These are phyloP conservation scores for Acer saccharum DNA, from an alignment of 345 rosid species.

Conservation along the genomic window DNA sequence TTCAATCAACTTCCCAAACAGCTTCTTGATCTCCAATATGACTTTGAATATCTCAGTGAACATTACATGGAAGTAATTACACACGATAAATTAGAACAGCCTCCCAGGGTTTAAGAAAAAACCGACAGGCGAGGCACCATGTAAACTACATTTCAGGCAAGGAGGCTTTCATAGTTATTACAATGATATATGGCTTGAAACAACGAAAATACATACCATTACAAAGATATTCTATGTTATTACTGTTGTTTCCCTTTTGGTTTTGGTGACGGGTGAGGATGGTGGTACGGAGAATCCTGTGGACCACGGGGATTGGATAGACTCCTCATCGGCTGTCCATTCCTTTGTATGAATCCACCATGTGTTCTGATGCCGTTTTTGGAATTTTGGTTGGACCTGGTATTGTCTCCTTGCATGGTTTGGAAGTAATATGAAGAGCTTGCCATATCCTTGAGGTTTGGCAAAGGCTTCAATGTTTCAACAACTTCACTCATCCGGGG, in stretches of 20 bases:
- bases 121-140: background rate
- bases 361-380: constrained; percentile 61
- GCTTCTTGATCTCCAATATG: constrained; percentile 6
- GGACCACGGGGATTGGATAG: constrained; percentile 57
- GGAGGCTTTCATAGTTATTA: constrained; percentile 10
- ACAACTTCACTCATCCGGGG: constrained; percentile 94
- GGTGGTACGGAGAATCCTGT: constrained; percentile 61
- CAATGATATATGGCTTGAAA: background rate
- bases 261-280: constrained; percentile 63
- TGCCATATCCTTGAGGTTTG: constrained; percentile 87
- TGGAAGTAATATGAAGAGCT: constrained; percentile 79
- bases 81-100: constrained; percentile 13
- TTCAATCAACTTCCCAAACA: background rate
- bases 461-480: constrained; percentile 67
- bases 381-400: constrained; percentile 26
- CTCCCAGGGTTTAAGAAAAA: constrained; percentile 3
- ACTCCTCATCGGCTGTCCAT: constrained; percentile 73
- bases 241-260: constrained; percentile 56
- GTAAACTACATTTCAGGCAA: background rate
- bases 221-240: constrained; percentile 16
- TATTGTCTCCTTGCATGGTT: constrained; percentile 44
- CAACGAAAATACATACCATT: constrained; percentile 4
- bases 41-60: constrained; percentile 11
- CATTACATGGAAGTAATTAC: constrained; percentile 10
- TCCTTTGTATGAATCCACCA: constrained; percentile 67